These are phyloP conservation scores for Panus rudis DNA, from an alignment of 768 basidiomycete genomes.

Conservation along the genomic window DNA sequence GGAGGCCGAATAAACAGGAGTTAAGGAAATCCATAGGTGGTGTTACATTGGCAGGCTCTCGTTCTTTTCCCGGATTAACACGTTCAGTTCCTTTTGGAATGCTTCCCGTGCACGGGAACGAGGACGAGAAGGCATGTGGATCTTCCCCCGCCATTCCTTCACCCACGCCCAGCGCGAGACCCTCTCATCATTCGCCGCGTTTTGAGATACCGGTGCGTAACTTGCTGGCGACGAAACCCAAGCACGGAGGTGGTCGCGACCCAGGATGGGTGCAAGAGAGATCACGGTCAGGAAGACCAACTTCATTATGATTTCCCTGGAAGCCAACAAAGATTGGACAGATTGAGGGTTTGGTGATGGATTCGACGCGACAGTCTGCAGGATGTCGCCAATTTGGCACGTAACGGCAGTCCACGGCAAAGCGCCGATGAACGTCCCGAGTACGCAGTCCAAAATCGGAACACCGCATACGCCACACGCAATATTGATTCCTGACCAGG, in stretches of 20 bases:
- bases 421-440: conserved; percentile 79
- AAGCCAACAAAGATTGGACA: conserved; percentile 77
- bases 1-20: not conserved
- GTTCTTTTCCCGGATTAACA: conserved; percentile 50
- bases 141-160: conserved; percentile 59
- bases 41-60: conserved; percentile 17
- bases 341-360: conserved; percentile 67
- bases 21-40: not conserved
- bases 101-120: conserved; percentile 39
- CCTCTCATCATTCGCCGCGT: conserved; percentile 29
- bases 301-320: conserved; percentile 78
- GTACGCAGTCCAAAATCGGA: conserved; percentile 60
- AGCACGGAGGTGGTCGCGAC: conserved; percentile 55
- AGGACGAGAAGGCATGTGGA: conserved; percentile 47
- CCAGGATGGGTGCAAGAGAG: conserved; percentile 82
- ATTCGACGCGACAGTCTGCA: conserved; percentile 74
- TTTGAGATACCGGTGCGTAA: not conserved
- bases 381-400: conserved; percentile 83
- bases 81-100: conserved; percentile 41
- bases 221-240: conserved; percentile 37
- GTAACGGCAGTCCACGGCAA: conserved; percentile 91
- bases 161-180: conserved; percentile 53
- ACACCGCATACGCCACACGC: conserved; percentile 92
- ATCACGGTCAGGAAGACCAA: conserved; percentile 76
- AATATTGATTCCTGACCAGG: conserved; percentile 97